Conservation (phyloP, 805 yeast genomes). For the Lipomyces oligophaga region DNA sequence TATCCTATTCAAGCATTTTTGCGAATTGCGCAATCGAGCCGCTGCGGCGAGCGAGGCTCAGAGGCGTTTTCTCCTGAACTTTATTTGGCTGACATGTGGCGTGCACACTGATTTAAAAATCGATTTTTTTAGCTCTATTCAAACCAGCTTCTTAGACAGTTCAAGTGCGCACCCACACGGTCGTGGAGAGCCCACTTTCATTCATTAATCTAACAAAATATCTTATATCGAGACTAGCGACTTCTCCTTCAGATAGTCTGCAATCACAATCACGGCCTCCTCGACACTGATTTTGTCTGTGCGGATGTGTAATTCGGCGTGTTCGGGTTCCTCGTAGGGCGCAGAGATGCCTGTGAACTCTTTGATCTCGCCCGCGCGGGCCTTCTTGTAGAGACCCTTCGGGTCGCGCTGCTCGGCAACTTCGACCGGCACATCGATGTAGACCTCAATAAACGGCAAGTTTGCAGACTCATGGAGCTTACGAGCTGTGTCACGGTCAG, state of each 20-base stretch:
- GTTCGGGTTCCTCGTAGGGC: constrained; percentile 89
- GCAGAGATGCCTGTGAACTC: constrained; percentile 95
- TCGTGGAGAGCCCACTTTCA: background rate
- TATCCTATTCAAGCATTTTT: background rate
- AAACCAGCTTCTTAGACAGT: background rate
- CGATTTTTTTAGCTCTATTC: background rate
- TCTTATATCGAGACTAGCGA: constrained; percentile 4
- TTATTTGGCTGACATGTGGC: constrained; percentile 1
- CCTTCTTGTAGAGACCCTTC: constrained; percentile 93
- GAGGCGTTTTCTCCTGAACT: constrained; percentile 6
- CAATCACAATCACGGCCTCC: constrained; percentile 71
- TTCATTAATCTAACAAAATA: background rate
- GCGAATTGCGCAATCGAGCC: background rate
- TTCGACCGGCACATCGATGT: constrained; percentile 86
- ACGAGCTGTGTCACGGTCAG: constrained; percentile 82
- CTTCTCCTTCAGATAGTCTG: constrained; percentile 50
- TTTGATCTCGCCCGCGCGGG: constrained; percentile 88
- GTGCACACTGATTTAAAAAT: background rate
- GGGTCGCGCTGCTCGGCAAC: constrained; percentile 98
- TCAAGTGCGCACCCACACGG: background rate
- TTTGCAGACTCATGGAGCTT: constrained; percentile 70
- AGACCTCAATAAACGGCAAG: constrained; percentile 85
- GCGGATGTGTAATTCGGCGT: constrained; percentile 76
- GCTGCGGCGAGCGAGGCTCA: background rate
- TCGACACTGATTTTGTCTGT: constrained; percentile 71